Conservation (phyloP, 108 stramenopile species). For the Mayamaea pseudoterrestris region DNA sequence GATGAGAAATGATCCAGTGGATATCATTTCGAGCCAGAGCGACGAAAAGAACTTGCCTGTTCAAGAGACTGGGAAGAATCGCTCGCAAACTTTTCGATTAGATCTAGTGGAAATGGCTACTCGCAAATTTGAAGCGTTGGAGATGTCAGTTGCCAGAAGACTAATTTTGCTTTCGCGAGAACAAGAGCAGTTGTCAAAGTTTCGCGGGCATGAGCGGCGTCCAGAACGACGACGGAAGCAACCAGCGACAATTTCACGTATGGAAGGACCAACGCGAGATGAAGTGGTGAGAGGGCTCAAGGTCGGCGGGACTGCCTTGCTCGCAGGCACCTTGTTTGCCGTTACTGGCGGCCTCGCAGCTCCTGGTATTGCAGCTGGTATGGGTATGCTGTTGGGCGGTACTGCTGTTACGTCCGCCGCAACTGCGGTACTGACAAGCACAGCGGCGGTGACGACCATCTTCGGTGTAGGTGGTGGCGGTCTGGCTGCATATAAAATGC, state of each 20-base stretch:
- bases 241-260: slow-evolving; percentile 16
- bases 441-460: slow-evolving; percentile 70
- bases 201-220: neutral
- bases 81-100: slow-evolving; percentile 1
- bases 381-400: slow-evolving; percentile 54
- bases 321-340: slow-evolving; percentile 61
- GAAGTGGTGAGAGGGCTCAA: slow-evolving; percentile 56
- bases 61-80: neutral
- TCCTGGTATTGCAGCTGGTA: slow-evolving; percentile 65
- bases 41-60: neutral
- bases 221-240: neutral
- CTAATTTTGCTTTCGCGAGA: slow-evolving; percentile 42
- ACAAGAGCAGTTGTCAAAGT: neutral
- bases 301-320: slow-evolving; percentile 54
- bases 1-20: slow-evolving; percentile 30
- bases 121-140: slow-evolving; percentile 72
- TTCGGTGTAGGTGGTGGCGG: slow-evolving; percentile 83
- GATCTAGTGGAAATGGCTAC: slow-evolving; percentile 36
- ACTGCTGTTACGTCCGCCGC: slow-evolving; percentile 66
- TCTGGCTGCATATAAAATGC: slow-evolving; percentile 74
- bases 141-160: slow-evolving; percentile 53
- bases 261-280: slow-evolving; percentile 36
- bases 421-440: slow-evolving; percentile 49
- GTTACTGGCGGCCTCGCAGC: slow-evolving; percentile 68
- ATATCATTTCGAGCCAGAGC: slow-evolving; percentile 5